Percentiles rank a stretch among this genome's conserved stretches.
Conservation (phyloP, 129 eudicot species). For the Escallonia herrerae region DNA sequence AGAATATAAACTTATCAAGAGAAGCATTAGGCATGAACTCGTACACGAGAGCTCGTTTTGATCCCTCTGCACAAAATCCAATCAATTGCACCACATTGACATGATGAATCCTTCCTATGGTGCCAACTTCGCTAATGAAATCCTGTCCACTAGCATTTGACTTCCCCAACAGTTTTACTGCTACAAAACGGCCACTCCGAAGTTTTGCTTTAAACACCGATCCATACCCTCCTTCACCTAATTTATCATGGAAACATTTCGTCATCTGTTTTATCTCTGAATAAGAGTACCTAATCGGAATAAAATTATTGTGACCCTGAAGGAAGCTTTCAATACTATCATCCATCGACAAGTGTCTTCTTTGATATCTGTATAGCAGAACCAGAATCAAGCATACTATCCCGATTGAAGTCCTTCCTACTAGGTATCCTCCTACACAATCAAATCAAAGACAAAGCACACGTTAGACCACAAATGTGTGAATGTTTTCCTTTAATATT, state of each 20-base stretch:
- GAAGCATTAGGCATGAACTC: conserved; percentile 16
- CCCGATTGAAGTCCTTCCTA: neutral
- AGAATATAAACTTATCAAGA: conserved; percentile 8
- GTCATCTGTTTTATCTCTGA: conserved; percentile 7
- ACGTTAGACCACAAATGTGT: too few species aligned
- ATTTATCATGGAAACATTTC: neutral
- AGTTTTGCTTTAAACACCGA: too few species aligned
- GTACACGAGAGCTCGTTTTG: neutral
- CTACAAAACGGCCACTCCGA: conserved; percentile 1
- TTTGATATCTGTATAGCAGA: neutral
- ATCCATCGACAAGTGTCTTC: conserved; percentile 2
- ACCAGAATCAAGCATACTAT: neutral
- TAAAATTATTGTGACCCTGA: conserved; percentile 2
- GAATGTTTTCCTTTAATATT: too few species aligned
- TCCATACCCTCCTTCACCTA: too few species aligned
- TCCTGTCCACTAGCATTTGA: conserved; percentile 9
- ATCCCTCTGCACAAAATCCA: conserved; percentile 7
- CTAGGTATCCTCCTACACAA: too few species aligned
- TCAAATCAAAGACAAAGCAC: too few species aligned
- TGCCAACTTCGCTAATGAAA: conserved; percentile 20
- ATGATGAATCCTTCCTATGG: conserved; percentile 14
- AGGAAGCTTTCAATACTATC: neutral
- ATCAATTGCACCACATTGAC: conserved; percentile 4
- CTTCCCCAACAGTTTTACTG: conserved; percentile 10
- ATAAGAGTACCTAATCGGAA: conserved; percentile 7